A percentile compares a stretch with the other conserved stretches of the same genome.
These are phyloP conservation scores for Stemphylium vesicarium DNA, from an alignment of 2,329 filamentous ascomycete species.

Conservation along the genomic window DNA sequence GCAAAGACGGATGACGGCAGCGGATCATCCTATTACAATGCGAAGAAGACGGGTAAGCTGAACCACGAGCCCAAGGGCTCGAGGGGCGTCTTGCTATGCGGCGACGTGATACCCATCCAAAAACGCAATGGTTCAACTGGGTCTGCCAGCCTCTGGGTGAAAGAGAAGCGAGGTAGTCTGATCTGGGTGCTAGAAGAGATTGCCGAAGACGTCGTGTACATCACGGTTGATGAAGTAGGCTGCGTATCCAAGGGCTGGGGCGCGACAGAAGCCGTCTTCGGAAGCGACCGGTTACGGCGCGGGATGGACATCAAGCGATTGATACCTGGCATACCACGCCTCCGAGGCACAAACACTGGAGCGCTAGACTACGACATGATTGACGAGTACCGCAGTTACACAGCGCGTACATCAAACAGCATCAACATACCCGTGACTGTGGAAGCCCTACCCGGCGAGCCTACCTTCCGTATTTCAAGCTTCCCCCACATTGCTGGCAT, in stretches of 20 bases:
- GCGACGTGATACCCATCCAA: conserved; percentile 97
- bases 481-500: conserved; percentile 98
- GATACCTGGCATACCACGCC: conserved; percentile 80
- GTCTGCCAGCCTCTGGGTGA: conserved; percentile 96
- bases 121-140: conserved; percentile 93
- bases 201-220: conserved; percentile 84
- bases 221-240: conserved; percentile 80
- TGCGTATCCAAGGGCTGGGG: conserved; percentile 73
- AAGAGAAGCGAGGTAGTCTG: conserved; percentile 90
- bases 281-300: conserved; percentile 67
- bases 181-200: conserved; percentile 99
- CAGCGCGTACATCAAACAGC: conserved; percentile 76
- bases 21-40: conserved; percentile 53
- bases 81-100: conserved; percentile 87
- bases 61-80: conserved; percentile 78
- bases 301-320: conserved; percentile 79
- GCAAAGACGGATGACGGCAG: conserved; percentile 70
- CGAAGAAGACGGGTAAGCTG: conserved; percentile 60
- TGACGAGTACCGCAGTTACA: conserved; percentile 77
- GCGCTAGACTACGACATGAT: conserved; percentile 81
- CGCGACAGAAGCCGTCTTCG: conserved; percentile 87
- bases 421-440: conserved; percentile 86
- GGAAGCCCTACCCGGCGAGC: conserved; percentile 71
- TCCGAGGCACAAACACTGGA: conserved; percentile 73
- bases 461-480: conserved; percentile 83